Base-by-base conservation (phyloP, 2,329 filamentous ascomycete genomes). In the Arthrobotrys conoides region DNA sequence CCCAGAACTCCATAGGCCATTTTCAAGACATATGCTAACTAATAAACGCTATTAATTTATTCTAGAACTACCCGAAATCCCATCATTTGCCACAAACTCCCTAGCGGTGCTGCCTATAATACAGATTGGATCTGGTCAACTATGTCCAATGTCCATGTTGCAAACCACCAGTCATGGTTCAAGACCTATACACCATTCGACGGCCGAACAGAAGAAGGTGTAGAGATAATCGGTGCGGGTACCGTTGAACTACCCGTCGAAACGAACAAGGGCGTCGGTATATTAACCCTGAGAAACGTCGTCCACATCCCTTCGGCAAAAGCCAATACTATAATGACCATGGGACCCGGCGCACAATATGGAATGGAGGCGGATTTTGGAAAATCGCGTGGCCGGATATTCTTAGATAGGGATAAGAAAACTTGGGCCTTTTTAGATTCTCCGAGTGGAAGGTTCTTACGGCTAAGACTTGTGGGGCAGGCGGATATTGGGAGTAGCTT, bases 111-210 rank as follows among this genome's bases (percentile, higher is more conserved):
- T n/a, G 49, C 38, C 20, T 75, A 68, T 24, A 49, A 68, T 41
- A 57, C 59, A 24, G 71, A 75, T 20, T 75, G 71, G 71, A 69
- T 75, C 10, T 75, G 66, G 41, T 61, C 71, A 16, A 75, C n/a
- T 20, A n/a, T 36, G 27, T 75, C 71, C 12, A 75, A 75, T 27
- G 61, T 75, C 18, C 63, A 75, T 48, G 51, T 69, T 8, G 63
- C 71, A 22, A 75, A 75, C n/a, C 20, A 75, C 24, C 44, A 20
- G 41, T 65, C 36, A 16, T 75, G 71, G 71, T 75, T 75, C 64
- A 75, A 53, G 30, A 69, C 63, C 0, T 75, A 75, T 24, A 38
- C 38, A 8, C n/a, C 63, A 2, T 75, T 75, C 51, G 53, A 68
- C 18, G 20, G 63, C n/a, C 48, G 20, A 30, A 64, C 49, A 3